These are phyloP conservation scores for Kockiozyma suomiensis DNA, from an alignment of 805 yeast genomes.

Conservation along the genomic window DNA sequence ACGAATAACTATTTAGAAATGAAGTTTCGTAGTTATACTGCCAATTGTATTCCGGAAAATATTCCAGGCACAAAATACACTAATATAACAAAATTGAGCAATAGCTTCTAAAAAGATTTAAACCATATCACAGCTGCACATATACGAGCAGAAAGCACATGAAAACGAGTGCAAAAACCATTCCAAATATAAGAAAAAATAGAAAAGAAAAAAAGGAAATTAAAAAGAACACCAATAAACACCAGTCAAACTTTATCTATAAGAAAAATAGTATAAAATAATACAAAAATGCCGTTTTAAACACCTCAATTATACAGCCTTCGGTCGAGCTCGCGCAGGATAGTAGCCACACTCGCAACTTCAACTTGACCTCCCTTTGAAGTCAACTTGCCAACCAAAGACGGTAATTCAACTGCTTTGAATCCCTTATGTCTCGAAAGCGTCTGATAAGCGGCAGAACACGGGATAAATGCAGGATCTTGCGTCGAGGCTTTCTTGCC, in stretches of 20 bases:
- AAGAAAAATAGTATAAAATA: neutral
- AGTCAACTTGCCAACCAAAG: constrained; percentile 71
- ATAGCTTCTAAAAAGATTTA: too few relatives aligned
- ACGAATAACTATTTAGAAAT: too few relatives aligned
- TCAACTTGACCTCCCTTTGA: constrained; percentile 90
- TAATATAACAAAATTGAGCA: too few relatives aligned
- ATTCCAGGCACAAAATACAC: too few relatives aligned
- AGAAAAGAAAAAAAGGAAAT: too few relatives aligned
- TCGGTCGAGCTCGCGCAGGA: constrained; percentile 77
- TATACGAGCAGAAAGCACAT: too few relatives aligned
- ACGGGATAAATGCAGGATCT: constrained; percentile 66
- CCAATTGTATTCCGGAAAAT: too few relatives aligned
- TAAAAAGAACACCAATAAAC: too few relatives aligned
- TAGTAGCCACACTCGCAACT: constrained; percentile 86
- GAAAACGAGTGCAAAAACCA: neutral
- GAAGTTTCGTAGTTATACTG: too few relatives aligned
- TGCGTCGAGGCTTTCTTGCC: constrained; percentile 29
- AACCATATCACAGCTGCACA: too few relatives aligned
- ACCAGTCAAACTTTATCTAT: neutral
- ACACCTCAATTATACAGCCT: constrained; percentile 51
- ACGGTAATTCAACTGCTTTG: constrained; percentile 69
- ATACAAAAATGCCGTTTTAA: too few relatives aligned
- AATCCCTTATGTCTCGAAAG: constrained; percentile 80
- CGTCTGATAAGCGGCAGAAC: constrained; percentile 88
- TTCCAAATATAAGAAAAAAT: neutral